phyloP scores from a whole-genome alignment of 1,284 basidiomycete genomes.

The Rhodotorula sp. region DNA sequence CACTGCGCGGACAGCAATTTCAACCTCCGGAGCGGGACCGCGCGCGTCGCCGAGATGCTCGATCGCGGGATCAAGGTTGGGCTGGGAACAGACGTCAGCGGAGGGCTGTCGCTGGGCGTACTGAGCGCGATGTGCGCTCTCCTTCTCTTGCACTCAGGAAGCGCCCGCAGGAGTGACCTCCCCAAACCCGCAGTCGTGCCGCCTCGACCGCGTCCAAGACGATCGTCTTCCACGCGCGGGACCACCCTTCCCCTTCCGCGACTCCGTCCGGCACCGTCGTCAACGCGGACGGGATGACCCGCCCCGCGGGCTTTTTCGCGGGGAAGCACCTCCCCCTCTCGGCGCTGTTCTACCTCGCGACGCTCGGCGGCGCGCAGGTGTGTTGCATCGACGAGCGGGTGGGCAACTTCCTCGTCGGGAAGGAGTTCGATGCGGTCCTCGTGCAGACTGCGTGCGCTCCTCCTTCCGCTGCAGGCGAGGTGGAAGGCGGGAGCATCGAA shows the following conservation, averaged over 20 bases:
- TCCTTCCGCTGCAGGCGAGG: not conserved
- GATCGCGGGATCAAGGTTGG: constrained; percentile 75
- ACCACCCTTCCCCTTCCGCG: constrained; percentile 17
- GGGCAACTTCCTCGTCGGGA: constrained; percentile 78
- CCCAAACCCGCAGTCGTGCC: constrained; percentile 24
- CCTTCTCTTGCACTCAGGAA: constrained; percentile 48
- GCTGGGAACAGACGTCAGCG: constrained; percentile 46
- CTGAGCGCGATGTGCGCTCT: constrained; percentile 69
- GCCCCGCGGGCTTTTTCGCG: constrained; percentile 53
- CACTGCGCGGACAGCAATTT: constrained; percentile 89
- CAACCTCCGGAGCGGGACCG: constrained; percentile 80
- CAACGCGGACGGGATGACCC: constrained; percentile 38
- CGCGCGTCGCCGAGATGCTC: constrained; percentile 73
- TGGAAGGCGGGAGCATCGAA: constrained; percentile 49
- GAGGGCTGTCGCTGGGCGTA: constrained; percentile 63
- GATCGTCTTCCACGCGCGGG: constrained; percentile 31
- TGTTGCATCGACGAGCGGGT: constrained; percentile 69
- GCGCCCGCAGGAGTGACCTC: not conserved
- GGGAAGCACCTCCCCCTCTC: constrained; percentile 69
- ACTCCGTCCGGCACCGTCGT: constrained; percentile 15
- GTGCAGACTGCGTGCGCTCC: constrained; percentile 58
- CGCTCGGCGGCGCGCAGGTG: constrained; percentile 84
- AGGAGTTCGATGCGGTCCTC: constrained; percentile 86
- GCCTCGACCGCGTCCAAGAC: constrained; percentile 42
- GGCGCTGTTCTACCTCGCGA: constrained; percentile 85